These are phyloP conservation scores for Casuarina equisetifolia DNA, from an alignment of 306 rosid species.

Conservation along the genomic window DNA sequence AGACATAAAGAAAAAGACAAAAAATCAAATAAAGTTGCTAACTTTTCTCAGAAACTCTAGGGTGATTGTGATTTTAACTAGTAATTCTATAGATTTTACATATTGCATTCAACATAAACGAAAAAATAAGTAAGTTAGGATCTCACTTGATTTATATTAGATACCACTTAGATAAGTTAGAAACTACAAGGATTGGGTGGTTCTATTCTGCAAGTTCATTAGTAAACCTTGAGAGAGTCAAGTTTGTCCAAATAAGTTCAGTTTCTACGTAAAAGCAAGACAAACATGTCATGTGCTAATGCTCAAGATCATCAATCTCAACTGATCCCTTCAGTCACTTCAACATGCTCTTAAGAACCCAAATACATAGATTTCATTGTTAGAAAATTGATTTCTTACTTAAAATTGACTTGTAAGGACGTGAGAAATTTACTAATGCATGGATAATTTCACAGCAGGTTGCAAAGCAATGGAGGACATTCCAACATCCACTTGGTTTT, in stretches of 20 bases:
- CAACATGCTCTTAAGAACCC: neutral
- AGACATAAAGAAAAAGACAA: neutral
- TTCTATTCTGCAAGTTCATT: constrained; percentile 3
- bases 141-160: neutral
- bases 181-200: neutral
- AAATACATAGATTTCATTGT: neutral
- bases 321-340: neutral
- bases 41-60: neutral
- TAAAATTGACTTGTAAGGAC: no score
- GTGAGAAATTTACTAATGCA: no score
- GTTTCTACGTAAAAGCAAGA: neutral
- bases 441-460: no score
- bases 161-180: neutral
- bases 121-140: neutral
- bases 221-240: neutral
- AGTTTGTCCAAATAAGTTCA: neutral
- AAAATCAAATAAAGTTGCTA: neutral
- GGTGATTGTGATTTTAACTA: neutral
- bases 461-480: no score
- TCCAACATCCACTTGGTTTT: neutral
- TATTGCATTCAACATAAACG: no score
- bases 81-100: no score
- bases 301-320: neutral
- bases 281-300: neutral
- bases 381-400: no score